A percentile compares a stretch with the other conserved stretches of the same genome.
phyloP scores from a whole-genome alignment of 805 yeast genomes.

The Zygosaccharomyces siamensis region DNA sequence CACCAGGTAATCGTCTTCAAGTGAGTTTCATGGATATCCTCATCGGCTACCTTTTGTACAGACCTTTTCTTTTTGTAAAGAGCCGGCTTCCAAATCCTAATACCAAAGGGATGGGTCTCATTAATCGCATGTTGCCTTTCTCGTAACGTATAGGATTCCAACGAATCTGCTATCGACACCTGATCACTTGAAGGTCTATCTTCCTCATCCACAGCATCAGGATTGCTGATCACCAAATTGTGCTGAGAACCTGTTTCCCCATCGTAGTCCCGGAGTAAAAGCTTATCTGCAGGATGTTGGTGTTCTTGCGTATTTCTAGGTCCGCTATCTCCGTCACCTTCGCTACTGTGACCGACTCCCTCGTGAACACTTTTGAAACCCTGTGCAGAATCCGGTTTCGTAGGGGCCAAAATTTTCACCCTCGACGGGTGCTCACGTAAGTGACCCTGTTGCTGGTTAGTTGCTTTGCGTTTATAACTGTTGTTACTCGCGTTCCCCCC shows the following conservation, averaged over 20 bases:
- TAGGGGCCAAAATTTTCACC: constrained; percentile 1
- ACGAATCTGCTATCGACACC: constrained; percentile 38
- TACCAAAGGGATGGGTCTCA: constrained; percentile 96
- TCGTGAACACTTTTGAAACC: not conserved
- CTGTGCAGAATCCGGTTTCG: not conserved
- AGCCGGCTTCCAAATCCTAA: constrained; percentile 98
- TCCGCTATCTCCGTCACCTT: not conserved
- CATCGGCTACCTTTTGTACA: constrained; percentile 85
- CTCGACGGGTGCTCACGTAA: not conserved
- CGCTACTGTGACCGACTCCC: not conserved
- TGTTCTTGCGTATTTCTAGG: constrained; percentile 1
- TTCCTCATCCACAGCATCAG: constrained; percentile 26
- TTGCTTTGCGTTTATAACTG: not conserved
- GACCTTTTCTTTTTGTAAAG: constrained; percentile 88
- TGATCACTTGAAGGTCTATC: constrained; percentile 32
- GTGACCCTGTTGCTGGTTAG: not conserved
- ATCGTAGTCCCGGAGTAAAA: constrained; percentile 18
- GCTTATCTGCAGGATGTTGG: constrained; percentile 9
- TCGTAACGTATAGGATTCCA: constrained; percentile 80
- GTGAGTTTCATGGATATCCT: constrained; percentile 81
- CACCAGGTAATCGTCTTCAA: constrained; percentile 51
- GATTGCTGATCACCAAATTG: constrained; percentile 17
- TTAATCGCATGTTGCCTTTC: constrained; percentile 96
- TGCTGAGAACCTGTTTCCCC: constrained; percentile 9
- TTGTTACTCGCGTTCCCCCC: not conserved